Base-by-base conservation (phyloP, 2,329 filamentous ascomycete genomes). In the Aspergillus amoenus region DNA sequence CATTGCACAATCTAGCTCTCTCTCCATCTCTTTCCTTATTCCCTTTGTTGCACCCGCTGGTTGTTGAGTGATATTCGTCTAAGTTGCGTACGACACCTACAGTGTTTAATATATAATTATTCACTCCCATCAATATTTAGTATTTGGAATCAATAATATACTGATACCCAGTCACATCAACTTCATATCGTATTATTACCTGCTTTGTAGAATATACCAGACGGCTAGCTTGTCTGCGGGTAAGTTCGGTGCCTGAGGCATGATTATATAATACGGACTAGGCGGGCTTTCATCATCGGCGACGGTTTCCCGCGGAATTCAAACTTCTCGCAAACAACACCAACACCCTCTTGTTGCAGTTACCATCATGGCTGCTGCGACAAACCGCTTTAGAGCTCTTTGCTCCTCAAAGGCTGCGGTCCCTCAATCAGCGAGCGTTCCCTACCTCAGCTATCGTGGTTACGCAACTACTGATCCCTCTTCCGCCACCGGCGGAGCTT, bases 381-480 rank as follows among this genome's bases (percentile, higher is more conserved):
- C 70, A 53, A 67, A 61, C 54, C 65, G 66, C 24, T 61, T 76
- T 47, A 67, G 73, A 56, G 66, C 64, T 47, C 55, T 76, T 22
- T 70, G 66, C 53, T 65, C 66, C 27, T 69, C 67, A 57, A 63
- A 59, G 37, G 52, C 60, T 9, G 18, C 41, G 43, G 8, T 64
- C 27, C 55, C 62, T 56, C 61, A 67, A 41, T 27, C 56, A 8
- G 56, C 61, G 8, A 41, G 58, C 30, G 24, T 63, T 56, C 41
- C 62, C 34, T 50, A 65, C 12, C 56, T 67, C 55, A 56, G 56
- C 51, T 47, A 60, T 58, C 72, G 74, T 55, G 62, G 63, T 57
- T 77, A 77, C 55, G 75, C 75, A 37, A 77, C 75, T n/a, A 73
- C 73, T 18, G 70, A 70, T 55, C 63, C 68, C 42, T 67, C 70